Percentiles rank a stretch among this genome's conserved stretches.
phyloP scores from a whole-genome alignment of 176 grass and related monocot genomes.

The Lolium perenne region DNA sequence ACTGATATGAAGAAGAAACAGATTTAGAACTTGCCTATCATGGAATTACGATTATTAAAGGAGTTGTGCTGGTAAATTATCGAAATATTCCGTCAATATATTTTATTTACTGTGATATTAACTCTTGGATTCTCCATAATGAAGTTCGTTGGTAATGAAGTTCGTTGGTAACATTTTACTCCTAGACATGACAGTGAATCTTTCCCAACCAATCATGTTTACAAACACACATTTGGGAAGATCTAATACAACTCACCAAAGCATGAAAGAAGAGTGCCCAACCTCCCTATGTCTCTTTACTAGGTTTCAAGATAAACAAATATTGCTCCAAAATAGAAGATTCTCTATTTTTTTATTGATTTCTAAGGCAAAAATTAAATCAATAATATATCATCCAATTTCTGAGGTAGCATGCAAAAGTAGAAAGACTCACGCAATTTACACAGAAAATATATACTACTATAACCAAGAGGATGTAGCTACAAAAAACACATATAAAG shows the following conservation, averaged over 20 bases:
- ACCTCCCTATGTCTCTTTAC: neutral
- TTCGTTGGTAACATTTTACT: neutral
- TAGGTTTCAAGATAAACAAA: no score
- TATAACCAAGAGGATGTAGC: no score
- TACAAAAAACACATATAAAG: no score
- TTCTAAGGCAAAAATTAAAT: neutral
- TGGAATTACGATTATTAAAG: neutral
- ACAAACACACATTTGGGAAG: neutral
- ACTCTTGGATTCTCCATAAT: no score
- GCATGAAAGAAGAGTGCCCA: neutral
- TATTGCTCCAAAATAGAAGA: no score
- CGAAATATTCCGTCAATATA: neutral
- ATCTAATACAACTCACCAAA: neutral
- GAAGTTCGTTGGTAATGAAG: no score
- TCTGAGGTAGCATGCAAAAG: neutral
- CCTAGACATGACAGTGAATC: neutral
- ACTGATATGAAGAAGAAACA: neutral
- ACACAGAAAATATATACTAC: neutral
- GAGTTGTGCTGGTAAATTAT: neutral
- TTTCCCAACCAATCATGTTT: neutral
- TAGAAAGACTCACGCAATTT: neutral
- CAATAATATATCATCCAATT: neutral
- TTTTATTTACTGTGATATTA: neutral
- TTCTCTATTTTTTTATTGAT: neutral
- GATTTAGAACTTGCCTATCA: neutral